Base-by-base conservation (phyloP, 139 green algal genomes). In the Astrephomene gubernaculifera region DNA sequence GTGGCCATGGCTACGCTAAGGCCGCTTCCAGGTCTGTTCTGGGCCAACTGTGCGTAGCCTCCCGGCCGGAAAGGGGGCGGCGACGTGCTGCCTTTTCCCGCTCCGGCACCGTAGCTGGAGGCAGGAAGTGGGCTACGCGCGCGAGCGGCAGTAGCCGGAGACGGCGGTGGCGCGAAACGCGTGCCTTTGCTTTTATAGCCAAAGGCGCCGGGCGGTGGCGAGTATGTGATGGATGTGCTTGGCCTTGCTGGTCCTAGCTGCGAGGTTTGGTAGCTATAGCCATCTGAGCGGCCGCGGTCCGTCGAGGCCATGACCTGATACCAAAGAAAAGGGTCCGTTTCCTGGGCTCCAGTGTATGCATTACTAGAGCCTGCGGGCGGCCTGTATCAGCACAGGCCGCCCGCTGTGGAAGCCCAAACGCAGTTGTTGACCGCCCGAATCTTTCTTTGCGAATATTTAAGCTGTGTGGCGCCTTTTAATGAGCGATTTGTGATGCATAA, bases 361-460 rank as follows among this genome's bases (percentile, higher is more conserved):
- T 75, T 75, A 1, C 38, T 27, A 39, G 27, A 31, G 17, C 68
- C 68, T 57, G 68, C 68, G 68, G 68, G 68, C 68, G 68, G 68
- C 68, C 68, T 75, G 68, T 75, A 39, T 27, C 65, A 35, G 35
- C 68, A 75, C 68, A 75, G 68, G 68, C 68, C 68, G 68, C 68
- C 68, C 68, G 68, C 68, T 75, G 65, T 45, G n/a, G 29, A 57
- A 22, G 38, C 17, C 21, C 49, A 31, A 27, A 14, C 35, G 21
- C 69, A 57, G 64, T 25, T 81, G 72, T 49, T 57, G 72, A 45
- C 72, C 33, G 44, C 45, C 52, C 43, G 63, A 19, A n/a, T 5
- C 5, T 17, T 67, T 33, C 67, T 41, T 17, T 19, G 61, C 33
- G n/a, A n/a, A n/a, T n/a, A n/a, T n/a, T n/a, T n/a, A n/a, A n/a